These are phyloP conservation scores for Aspergillus phoenicis DNA, from an alignment of 2,329 filamentous ascomycete species.

Conservation along the genomic window DNA sequence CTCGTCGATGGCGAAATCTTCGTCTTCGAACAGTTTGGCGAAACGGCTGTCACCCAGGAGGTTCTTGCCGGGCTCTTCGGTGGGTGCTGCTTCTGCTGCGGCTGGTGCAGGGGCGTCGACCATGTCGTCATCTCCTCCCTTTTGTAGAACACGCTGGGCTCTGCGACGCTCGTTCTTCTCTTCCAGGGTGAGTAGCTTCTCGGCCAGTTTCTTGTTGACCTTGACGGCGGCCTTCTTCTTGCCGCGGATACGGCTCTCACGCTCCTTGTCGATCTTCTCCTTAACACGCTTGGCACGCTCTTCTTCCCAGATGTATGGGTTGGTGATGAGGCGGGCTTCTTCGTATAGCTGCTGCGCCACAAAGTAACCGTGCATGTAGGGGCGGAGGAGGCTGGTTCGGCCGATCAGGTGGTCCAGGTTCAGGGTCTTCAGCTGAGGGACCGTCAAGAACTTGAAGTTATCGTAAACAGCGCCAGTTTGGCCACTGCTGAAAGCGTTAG, in stretches of 20 bases:
- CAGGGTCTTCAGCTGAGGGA: constrained; percentile 80
- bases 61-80: constrained; percentile 53
- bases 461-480: constrained; percentile 80
- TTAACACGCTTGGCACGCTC: constrained; percentile 88
- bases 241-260: constrained; percentile 90
- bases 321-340: constrained; percentile 87
- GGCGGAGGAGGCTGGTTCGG: constrained; percentile 82
- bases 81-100: constrained; percentile 4
- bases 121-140: constrained; percentile 57
- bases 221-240: constrained; percentile 88
- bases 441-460: constrained; percentile 97
- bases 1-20: constrained; percentile 91
- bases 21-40: constrained; percentile 83
- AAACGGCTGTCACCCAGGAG: constrained; percentile 86
- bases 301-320: constrained; percentile 92
- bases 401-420: constrained; percentile 88
- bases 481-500: constrained; percentile 52
- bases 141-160: constrained; percentile 53
- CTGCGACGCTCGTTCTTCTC: constrained; percentile 56
- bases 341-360: constrained; percentile 94
- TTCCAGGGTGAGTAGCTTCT: constrained; percentile 62
- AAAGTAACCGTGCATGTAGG: constrained; percentile 99
- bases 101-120: constrained; percentile 30
- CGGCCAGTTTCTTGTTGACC: constrained; percentile 75
- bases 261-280: constrained; percentile 94